phyloP scores from a whole-genome alignment of 1,284 basidiomycete species.

The Trametes polyzona region DNA sequence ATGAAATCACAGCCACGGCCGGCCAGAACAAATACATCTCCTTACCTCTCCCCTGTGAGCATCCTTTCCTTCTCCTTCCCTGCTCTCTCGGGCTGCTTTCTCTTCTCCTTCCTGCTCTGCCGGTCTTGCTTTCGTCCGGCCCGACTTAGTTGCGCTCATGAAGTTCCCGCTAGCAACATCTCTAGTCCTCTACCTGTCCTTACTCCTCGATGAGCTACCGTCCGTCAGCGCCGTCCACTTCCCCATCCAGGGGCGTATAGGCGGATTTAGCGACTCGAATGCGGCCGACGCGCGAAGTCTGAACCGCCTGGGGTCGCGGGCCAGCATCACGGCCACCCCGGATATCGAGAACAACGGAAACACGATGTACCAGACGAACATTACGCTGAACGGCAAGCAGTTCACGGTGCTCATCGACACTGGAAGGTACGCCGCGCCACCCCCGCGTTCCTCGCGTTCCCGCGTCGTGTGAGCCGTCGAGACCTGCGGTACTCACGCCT shows the following conservation, averaged over 20 bases:
- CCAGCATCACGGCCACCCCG: conserved; percentile 25
- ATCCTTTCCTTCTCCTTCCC: conserved; percentile 1
- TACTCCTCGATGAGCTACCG: conserved; percentile 31
- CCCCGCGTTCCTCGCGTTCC: not conserved
- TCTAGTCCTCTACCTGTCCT: conserved; percentile 32
- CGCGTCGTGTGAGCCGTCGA: too few species aligned
- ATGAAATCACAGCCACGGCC: conserved; percentile 22
- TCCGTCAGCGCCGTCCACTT: conserved; percentile 23
- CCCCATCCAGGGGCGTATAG: conserved; percentile 24
- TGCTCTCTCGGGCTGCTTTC: conserved; percentile 4
- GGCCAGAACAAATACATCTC: conserved; percentile 10
- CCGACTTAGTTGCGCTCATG: conserved; percentile 19
- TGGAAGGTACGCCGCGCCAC: conserved; percentile 52
- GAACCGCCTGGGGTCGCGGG: conserved; percentile 22
- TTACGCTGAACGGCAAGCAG: conserved; percentile 52
- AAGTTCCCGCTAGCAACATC: conserved; percentile 29
- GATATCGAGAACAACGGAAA: conserved; percentile 47
- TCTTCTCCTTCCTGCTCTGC: not conserved
- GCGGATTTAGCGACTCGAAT: conserved; percentile 2
- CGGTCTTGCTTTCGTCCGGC: not conserved
- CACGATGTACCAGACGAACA: conserved; percentile 55
- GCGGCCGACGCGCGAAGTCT: conserved; percentile 5
- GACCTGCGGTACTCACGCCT: not conserved
- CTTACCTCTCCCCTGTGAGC: conserved; percentile 2
- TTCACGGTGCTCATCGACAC: conserved; percentile 66